Conservation (phyloP, 768 basidiomycete species). For the Macrolepiota fuliginosa region DNA sequence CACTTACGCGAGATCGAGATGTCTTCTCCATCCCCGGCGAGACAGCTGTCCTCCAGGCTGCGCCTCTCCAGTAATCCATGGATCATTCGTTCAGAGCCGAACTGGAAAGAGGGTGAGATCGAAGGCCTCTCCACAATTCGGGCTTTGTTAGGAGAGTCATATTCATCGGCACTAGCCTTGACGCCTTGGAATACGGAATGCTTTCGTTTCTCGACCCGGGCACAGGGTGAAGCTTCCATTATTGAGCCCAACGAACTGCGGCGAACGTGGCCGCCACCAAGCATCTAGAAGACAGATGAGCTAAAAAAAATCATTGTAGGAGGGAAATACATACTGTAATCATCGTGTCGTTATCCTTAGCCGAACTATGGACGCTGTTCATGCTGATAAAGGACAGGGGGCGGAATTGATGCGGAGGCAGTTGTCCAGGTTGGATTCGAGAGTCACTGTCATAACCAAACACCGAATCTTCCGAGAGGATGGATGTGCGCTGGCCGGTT, state of each 20-base stretch:
- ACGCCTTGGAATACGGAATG: conserved; percentile 39
- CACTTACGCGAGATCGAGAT: conserved; percentile 47
- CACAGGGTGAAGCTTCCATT: conserved; percentile 70
- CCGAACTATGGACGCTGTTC: conserved; percentile 44
- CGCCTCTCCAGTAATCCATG: conserved; percentile 61
- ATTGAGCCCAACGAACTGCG: conserved; percentile 64
- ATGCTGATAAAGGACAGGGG: conserved; percentile 66
- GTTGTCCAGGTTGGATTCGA: conserved; percentile 29
- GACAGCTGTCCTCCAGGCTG: conserved; percentile 63
- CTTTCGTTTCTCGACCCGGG: conserved; percentile 63
- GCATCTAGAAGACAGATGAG: conserved; percentile 49
- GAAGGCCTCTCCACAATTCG: conserved; percentile 63
- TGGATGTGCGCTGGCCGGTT: conserved; percentile 48
- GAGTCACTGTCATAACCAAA: conserved; percentile 52
- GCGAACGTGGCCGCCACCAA: conserved; percentile 74
- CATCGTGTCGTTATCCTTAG: conserved; percentile 78
- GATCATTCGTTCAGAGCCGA: conserved; percentile 70
- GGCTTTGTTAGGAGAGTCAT: conserved; percentile 42
- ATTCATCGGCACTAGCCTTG: conserved; percentile 25
- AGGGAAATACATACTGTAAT: conserved; percentile 51
- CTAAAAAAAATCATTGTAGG: conserved; percentile 10
- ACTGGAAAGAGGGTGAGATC: conserved; percentile 63
- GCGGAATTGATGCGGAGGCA: conserved; percentile 53
- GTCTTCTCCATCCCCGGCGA: conserved; percentile 70
- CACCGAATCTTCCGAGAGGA: conserved; percentile 52